Base-by-base conservation (phyloP, 495 filamentous ascomycete genomes). In the Penicillium waksmanii region DNA sequence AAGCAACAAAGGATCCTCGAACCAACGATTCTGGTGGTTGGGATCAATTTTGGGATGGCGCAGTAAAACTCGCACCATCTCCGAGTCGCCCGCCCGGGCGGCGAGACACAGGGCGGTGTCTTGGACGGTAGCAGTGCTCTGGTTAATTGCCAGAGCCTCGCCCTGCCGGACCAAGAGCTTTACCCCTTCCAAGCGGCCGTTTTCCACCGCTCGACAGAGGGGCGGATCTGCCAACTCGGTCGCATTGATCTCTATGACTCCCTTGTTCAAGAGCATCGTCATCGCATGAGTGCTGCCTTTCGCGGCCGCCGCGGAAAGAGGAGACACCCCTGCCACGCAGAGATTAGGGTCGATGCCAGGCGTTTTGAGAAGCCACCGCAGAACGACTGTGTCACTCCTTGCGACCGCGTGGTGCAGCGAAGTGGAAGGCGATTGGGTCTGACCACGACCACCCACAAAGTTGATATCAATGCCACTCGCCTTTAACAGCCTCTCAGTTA, bases 401-500 rank as follows among this genome's bases (percentile, higher is more conserved):
- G 53, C 33, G 46, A 43, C 38, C 9, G 48, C 38, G 21, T 61
- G 36, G 42, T 61, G 18, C 27, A 61, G 53, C 38, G 53, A 61
- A 42, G 33, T 61, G 31, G 58, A 61, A 17, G 25, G n/a, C n/a
- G n/a, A n/a, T n/a, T n/a, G n/a, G n/a, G n/a, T n/a, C n/a, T n/a
- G n/a, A n/a, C n/a, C n/a, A n/a, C n/a, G n/a, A n/a, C n/a, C n/a
- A n/a, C n/a, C n/a, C n/a, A n/a, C n/a, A n/a, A n/a, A n/a, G n/a
- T n/a, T n/a, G n/a, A n/a, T n/a, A n/a, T n/a, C n/a, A n/a, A n/a
- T n/a, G n/a, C n/a, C n/a, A n/a, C n/a, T 13, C 35, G 3, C 43
- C 33, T 59, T 46, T 36, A 36, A 55, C 47, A 63, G 31, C 48
- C 51, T 55, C 31, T 56, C 42, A 19, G 52, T 59, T 27, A 59